Percentiles rank a stretch among this genome's conserved stretches.
These are phyloP conservation scores for Fusarium annulatum DNA, from an alignment of 2,329 filamentous ascomycete genomes.

Conservation along the genomic window DNA sequence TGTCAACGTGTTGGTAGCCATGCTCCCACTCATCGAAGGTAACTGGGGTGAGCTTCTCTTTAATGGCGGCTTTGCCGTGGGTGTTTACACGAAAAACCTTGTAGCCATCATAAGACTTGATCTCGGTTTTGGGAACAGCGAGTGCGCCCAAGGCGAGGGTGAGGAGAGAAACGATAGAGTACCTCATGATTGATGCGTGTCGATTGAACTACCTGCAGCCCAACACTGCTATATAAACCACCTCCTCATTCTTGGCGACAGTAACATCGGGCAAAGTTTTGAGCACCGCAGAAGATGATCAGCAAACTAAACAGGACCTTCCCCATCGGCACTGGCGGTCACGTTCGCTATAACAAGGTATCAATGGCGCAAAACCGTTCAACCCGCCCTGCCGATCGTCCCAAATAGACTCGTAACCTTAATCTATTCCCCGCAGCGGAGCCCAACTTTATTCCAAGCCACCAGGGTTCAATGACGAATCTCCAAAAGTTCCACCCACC, in stretches of 20 bases:
- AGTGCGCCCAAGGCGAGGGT: constrained; percentile 29
- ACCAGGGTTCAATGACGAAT: constrained; percentile 24
- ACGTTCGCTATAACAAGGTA: constrained; percentile 8
- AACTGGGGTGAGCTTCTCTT: constrained; percentile 47
- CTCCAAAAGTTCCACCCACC: constrained; percentile 16
- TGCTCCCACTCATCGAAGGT: constrained; percentile 39
- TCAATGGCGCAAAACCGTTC: constrained; percentile 12
- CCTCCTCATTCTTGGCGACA: background rate
- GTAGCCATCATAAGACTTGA: constrained; percentile 48
- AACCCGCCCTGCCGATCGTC: constrained; percentile 26
- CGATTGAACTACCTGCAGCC: background rate
- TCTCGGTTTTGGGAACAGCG: constrained; percentile 25
- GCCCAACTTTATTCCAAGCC: background rate
- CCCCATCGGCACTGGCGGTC: constrained; percentile 21
- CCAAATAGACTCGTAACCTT: constrained; percentile 16
- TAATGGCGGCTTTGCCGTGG: constrained; percentile 53
- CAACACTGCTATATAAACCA: constrained; percentile 1
- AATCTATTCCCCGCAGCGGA: constrained; percentile 33
- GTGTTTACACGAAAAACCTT: constrained; percentile 59
- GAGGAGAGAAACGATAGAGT: constrained; percentile 31
- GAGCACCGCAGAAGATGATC: constrained; percentile 10
- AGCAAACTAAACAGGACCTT: constrained; percentile 24
- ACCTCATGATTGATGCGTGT: constrained; percentile 29
- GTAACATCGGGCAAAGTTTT: constrained; percentile 14
- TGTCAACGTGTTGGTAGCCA: constrained; percentile 43